Conservation (phyloP, 306 rosid genomes). For the Castanea mollissima region DNA sequence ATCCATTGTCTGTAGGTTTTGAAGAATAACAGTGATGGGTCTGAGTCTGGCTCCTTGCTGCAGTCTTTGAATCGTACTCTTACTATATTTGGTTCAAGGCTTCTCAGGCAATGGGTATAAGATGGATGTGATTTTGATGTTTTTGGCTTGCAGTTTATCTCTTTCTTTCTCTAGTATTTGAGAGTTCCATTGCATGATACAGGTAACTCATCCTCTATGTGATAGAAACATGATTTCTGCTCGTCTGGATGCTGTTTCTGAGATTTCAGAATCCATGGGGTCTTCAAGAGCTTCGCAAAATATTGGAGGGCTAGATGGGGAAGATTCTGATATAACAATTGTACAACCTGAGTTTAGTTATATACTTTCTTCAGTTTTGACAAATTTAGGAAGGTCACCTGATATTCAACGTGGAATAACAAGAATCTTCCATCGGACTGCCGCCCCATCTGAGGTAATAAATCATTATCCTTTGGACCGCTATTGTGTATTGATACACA, state of each 20-base stretch:
- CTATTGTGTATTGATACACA: constrained; percentile 14
- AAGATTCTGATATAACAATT: constrained; percentile 38
- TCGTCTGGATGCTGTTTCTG: constrained; percentile 88
- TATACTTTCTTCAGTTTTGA: constrained; percentile 72
- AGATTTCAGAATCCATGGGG: constrained; percentile 83
- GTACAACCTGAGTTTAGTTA: constrained; percentile 47
- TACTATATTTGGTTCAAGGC: constrained; percentile 89
- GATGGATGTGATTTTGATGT: constrained; percentile 10
- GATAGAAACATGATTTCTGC: constrained; percentile 73
- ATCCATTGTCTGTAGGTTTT: constrained; percentile 55
- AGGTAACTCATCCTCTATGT: constrained; percentile 88
- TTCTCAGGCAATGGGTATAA: constrained; percentile 88
- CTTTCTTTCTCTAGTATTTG: constrained; percentile 18
- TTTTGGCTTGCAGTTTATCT: constrained; percentile 13
- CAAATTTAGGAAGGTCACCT: constrained; percentile 62
- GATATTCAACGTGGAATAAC: constrained; percentile 95
- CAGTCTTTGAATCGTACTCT: constrained; percentile 79
- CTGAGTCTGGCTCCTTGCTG: constrained; percentile 85
- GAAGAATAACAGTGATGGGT: constrained; percentile 78
- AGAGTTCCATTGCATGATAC: constrained; percentile 41
- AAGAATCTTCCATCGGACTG: constrained; percentile 80
- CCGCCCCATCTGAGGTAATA: constrained; percentile 82
- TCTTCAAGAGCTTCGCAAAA: constrained; percentile 49
- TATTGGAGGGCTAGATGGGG: constrained; percentile 29
- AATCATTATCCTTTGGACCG: constrained; percentile 16